Evolutionary conservation across 2,329 filamentous ascomycete species (phyloP), one percentile per base, ranked within the genome.

Genomic region (Dactylonectria estremocensis): DNA sequence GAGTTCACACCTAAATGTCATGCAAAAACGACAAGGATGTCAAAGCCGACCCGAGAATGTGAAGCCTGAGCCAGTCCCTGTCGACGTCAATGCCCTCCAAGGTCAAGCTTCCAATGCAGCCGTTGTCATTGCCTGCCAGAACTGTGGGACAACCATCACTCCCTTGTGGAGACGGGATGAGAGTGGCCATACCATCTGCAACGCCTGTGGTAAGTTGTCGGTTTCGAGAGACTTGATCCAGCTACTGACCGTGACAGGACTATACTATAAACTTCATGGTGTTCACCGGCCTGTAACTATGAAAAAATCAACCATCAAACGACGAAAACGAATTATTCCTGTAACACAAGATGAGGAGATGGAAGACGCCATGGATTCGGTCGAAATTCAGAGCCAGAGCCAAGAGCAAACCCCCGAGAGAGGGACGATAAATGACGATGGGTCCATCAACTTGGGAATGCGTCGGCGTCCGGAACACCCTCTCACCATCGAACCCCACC

Each of bases 291-390:
- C 96, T 0, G 94, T 96, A 5, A 94, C 94, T n/a, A 98, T 99
- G 96, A 99, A 98, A 82, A 98, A 98, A 81, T 93, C 94, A 3
- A 93, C 97, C 28, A 99, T 99, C 80, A 98, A 99, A 82, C 90
- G 96, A 69, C 89, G 96, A 68, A 98, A 98, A 86, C 91, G 96
- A 66, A 95, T 98, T 6, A 95, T 98, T 49, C 95, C 95, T 18
- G 94, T 93, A 18, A 84, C 89, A 28, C 84, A 87, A 55, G 86
- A 85, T 74, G 83, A 83, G 35, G 81, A 86, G 55, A 79, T 83
- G 52, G 83, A 86, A 40, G 88, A 90, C 35, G 84, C 81, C 7
- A 81, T 84, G 13, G 83, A 86, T 18, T 82, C 84, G 3, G 81
- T 83, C 18, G 79, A 80, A 40, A 80, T 78, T 8, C 81, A 75